Evolutionary conservation across 106 monocot species (phyloP), one percentile per base, ranked within the genome.

Genomic region (Amphibolis antarctica): DNA sequence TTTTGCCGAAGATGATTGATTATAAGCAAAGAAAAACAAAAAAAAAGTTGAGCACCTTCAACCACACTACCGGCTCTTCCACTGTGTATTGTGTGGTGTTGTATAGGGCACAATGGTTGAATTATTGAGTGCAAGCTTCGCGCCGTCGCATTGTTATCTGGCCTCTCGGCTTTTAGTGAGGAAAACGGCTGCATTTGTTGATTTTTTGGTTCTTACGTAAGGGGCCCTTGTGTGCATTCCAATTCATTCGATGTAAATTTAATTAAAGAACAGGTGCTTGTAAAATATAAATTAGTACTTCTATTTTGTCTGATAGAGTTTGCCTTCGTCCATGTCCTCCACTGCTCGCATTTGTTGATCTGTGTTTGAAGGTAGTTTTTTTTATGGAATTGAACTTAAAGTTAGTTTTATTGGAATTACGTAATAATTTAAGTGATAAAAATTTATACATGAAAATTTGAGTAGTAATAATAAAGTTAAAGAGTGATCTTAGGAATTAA

Each of bases 191-290:
- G 27, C 58, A 27, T 58, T 58, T 58, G 58, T 30, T 58, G 28
- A 13, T 28, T 27, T 6, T 30, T 28, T 15, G 12, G 24, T 12
- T 49, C 27, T 22, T 58, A 58, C 29, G 22, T 53, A 5, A 7
- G 22, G 19, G 53, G 53, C 23, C 53, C n/a, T n/a, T 53, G 2
- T 53, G 53, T 58, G 58, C 29, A 29, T 58, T 58, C 29, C 12
- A 17, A 58, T 58, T 58, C 58, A 58, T 27, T 58, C 14, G 12
- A 2, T 58, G 58, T 58, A 58, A 28, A 58, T 58, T 58, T 58
- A 30, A 29, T 58, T 58, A n/a, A 13, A 30, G 58, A 28, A 58
- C 58, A 29, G 28, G 29, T 58, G 29, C 54, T 23, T 48, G 48
- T 18, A 18, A 48, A 53, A 53, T 24, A 20, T 53, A 19, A 22